Evolutionary conservation across 192 early-diverging fungal genomes (phyloP).

Genomic region (Lunasporangiospora selenospora): DNA sequence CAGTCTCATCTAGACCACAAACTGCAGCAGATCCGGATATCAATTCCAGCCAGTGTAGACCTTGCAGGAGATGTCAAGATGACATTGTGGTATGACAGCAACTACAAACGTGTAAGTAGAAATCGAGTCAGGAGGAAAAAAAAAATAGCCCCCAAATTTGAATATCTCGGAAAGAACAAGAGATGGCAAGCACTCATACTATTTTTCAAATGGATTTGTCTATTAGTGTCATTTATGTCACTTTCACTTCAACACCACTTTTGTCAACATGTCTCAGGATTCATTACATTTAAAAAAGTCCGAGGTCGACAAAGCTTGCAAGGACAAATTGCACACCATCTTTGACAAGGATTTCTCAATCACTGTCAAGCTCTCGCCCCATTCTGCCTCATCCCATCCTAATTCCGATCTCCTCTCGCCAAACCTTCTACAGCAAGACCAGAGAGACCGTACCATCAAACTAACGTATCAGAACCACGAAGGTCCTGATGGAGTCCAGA

Average conservation of each 20-base stretch:
- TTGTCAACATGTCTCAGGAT: constrained; percentile 21
- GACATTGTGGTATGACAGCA: constrained; percentile 40
- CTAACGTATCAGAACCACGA: constrained; percentile 41
- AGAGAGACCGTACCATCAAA: constrained; percentile 21
- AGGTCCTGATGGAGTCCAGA: constrained; percentile 30
- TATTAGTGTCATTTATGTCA: constrained; percentile 40
- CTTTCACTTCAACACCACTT: constrained; percentile 58
- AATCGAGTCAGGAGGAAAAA: too few relatives aligned
- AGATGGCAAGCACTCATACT: neutral
- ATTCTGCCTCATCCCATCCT: constrained; percentile 24
- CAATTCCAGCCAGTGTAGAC: constrained; percentile 35
- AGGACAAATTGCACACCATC: constrained; percentile 33
- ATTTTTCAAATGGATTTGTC: neutral
- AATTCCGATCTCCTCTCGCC: constrained; percentile 25
- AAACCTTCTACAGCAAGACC: too few relatives aligned
- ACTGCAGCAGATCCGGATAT: constrained; percentile 25
- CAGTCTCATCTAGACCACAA: constrained; percentile 21
- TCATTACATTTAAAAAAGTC: constrained; percentile 26
- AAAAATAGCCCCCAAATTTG: neutral
- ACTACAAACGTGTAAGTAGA: constrained; percentile 39
- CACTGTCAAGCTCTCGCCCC: constrained; percentile 18
- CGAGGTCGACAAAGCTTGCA: constrained; percentile 50
- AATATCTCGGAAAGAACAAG: neutral
- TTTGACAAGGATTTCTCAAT: constrained; percentile 47
- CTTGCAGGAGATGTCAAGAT: constrained; percentile 44